phyloP scores from a whole-genome alignment of 768 basidiomycete species.

The Hypholoma sublateritium region DNA sequence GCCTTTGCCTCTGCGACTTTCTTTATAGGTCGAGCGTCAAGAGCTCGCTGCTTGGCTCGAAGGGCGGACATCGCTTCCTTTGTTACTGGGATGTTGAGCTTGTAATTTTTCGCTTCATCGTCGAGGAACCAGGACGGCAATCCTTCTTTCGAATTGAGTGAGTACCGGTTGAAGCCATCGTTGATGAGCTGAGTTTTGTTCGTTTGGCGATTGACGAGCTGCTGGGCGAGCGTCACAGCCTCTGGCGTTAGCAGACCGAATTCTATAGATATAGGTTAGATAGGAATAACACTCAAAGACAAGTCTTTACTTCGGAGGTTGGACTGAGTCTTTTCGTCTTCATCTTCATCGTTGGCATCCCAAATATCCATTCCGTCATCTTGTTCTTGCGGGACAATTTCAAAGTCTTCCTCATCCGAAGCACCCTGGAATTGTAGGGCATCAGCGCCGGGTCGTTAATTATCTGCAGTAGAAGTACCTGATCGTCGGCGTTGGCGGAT shows the following conservation, averaged over 20 bases:
- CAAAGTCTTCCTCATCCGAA: slow-evolving; percentile 54
- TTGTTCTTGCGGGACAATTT: slow-evolving; percentile 67
- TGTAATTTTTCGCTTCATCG: slow-evolving; percentile 92
- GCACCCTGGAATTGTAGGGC: slow-evolving; percentile 6
- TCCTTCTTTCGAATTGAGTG: slow-evolving; percentile 87
- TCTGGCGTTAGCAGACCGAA: slow-evolving; percentile 84
- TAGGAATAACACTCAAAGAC: neutral
- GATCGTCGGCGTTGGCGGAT: slow-evolving; percentile 7
- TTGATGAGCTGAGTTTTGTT: slow-evolving; percentile 90
- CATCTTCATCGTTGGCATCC: slow-evolving; percentile 78
- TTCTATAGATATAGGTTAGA: slow-evolving; percentile 41
- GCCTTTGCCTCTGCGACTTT: slow-evolving; percentile 99
- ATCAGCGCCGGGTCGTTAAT: neutral
- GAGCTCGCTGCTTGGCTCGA: slow-evolving; percentile 85
- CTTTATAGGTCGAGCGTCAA: slow-evolving; percentile 97
- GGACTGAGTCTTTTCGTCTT: slow-evolving; percentile 64
- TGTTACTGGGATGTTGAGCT: slow-evolving; percentile 92
- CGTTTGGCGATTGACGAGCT: slow-evolving; percentile 85
- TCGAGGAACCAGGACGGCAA: slow-evolving; percentile 97
- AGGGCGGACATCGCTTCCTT: slow-evolving; percentile 90
- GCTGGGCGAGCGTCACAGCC: slow-evolving; percentile 88
- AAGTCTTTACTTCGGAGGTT: slow-evolving; percentile 60
- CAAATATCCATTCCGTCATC: slow-evolving; percentile 70
- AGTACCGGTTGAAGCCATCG: slow-evolving; percentile 94
- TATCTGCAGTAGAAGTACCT: slow-evolving; percentile 1